Evolutionary conservation across 2,329 filamentous ascomycete species (phyloP).

Genomic region (Dactylellina parvicollis): DNA sequence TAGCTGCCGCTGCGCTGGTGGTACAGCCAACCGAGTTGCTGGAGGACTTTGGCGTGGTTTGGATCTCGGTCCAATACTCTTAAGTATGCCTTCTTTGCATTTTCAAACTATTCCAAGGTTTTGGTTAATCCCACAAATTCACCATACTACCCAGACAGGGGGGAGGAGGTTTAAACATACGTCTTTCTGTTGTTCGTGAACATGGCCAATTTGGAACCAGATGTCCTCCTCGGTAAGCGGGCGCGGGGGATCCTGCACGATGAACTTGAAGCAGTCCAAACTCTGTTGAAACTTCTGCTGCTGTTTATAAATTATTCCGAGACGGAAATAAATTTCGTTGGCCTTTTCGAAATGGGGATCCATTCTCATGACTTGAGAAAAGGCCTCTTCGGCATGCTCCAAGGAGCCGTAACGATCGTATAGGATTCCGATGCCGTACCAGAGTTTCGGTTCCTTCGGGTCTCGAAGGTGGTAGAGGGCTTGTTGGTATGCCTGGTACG

Average conservation of each 20-base stretch:
- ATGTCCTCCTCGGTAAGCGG: constrained; percentile 97
- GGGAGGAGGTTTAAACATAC: constrained; percentile 69
- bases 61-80: constrained; percentile 93
- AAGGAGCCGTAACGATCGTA: constrained; percentile 96
- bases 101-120: constrained; percentile 76
- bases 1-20: constrained; percentile 95
- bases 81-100: constrained; percentile 89
- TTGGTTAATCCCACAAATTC: background rate
- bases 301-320: constrained; percentile 99
- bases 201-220: constrained; percentile 99
- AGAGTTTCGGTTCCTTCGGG: constrained; percentile 97
- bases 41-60: constrained; percentile 95
- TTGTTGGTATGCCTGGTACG: constrained; percentile 95
- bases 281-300: constrained; percentile 93
- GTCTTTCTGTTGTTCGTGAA: constrained; percentile 98
- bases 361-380: constrained; percentile 99
- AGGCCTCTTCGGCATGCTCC: constrained; percentile 96
- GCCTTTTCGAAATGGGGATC: constrained; percentile 97
- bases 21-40: constrained; percentile 96
- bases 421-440: constrained; percentile 98
- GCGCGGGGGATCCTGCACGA: constrained; percentile 88
- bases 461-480: constrained; percentile 91
- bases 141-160: background rate
- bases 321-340: constrained; percentile 97
- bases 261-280: constrained; percentile 99